A percentile compares a stretch with the other conserved stretches of the same genome.
These are phyloP conservation scores for Cerioporus squamosus DNA, from an alignment of 1,284 basidiomycete genomes.

Conservation along the genomic window DNA sequence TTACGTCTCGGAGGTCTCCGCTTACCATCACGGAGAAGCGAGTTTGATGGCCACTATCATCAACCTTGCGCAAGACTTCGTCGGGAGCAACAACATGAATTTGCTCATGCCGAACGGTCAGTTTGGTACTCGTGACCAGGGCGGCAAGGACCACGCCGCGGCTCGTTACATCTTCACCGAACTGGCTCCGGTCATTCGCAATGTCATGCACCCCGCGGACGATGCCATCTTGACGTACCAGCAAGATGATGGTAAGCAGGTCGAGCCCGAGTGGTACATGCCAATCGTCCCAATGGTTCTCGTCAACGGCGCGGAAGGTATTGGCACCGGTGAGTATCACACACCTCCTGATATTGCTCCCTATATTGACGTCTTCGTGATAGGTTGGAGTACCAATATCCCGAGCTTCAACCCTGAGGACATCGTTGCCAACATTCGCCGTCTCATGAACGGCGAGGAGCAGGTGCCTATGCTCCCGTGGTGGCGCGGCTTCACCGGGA, in stretches of 20 bases:
- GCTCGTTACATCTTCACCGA: constrained; percentile 97
- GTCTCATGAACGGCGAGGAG: constrained; percentile 89
- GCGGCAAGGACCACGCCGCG: constrained; percentile 95
- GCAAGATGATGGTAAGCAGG: constrained; percentile 85
- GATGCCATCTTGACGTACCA: constrained; percentile 86
- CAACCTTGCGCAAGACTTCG: constrained; percentile 92
- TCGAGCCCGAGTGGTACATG: constrained; percentile 97
- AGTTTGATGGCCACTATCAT: constrained; percentile 91
- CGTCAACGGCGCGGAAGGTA: constrained; percentile 96
- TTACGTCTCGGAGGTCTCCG: constrained; percentile 93
- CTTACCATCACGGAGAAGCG: constrained; percentile 96
- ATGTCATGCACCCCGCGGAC: constrained; percentile 85
- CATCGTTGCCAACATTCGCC: constrained; percentile 87
- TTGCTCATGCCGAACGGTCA: constrained; percentile 91
- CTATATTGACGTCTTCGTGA: constrained; percentile 2
- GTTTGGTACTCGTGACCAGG: constrained; percentile 91
- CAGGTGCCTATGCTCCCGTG: constrained; percentile 89
- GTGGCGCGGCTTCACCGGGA: constrained; percentile 96
- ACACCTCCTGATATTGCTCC: not conserved
- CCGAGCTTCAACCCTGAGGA: constrained; percentile 95
- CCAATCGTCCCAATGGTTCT: constrained; percentile 90
- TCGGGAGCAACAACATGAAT: constrained; percentile 97
- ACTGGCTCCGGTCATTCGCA: constrained; percentile 77
- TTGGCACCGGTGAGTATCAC: constrained; percentile 81
- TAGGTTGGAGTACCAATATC: constrained; percentile 94